phyloP scores from a whole-genome alignment of 2,329 filamentous ascomycete genomes.

The Zymoseptoria ardabiliae region DNA sequence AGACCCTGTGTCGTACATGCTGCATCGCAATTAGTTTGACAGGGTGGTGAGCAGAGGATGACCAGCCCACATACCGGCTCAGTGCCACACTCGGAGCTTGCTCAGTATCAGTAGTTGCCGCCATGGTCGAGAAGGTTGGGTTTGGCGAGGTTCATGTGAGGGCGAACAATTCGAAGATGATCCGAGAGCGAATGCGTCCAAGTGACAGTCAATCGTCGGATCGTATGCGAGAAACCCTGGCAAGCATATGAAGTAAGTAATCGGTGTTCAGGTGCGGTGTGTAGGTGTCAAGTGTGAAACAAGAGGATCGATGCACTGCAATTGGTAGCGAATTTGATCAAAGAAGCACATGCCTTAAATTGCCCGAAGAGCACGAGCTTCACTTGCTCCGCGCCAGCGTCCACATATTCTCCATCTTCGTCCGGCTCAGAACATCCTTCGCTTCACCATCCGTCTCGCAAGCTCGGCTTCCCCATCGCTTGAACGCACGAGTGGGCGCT shows the following conservation, averaged over 20 bases:
- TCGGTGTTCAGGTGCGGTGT: not conserved
- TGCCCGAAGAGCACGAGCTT: not conserved
- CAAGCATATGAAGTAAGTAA: no score
- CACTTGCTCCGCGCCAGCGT: conserved; percentile 64
- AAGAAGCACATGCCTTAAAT: not conserved
- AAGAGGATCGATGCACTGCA: not conserved
- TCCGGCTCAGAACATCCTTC: conserved; percentile 66
- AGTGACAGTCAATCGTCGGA: not conserved
- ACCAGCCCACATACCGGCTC: not conserved
- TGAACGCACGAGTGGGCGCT: conserved; percentile 69
- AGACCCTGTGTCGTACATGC: conserved; percentile 3
- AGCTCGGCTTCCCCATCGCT: conserved; percentile 81
- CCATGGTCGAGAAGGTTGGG: not conserved
- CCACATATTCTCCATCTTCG: conserved; percentile 96
- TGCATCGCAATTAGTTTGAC: not conserved
- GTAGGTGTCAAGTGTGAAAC: not conserved
- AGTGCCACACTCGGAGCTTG: not conserved
- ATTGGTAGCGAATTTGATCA: not conserved
- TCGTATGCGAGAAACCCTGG: not conserved
- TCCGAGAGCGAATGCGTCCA: not conserved
- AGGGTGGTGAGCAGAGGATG: no score
- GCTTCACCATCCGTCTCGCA: conserved; percentile 90
- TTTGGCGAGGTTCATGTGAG: not conserved
- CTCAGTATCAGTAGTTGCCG: not conserved
- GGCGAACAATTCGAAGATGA: not conserved